A percentile compares a stretch with the other conserved stretches of the same genome.
Evolutionary conservation across 805 yeast genomes (phyloP).

Genomic region (Candida xyloterini): DNA sequence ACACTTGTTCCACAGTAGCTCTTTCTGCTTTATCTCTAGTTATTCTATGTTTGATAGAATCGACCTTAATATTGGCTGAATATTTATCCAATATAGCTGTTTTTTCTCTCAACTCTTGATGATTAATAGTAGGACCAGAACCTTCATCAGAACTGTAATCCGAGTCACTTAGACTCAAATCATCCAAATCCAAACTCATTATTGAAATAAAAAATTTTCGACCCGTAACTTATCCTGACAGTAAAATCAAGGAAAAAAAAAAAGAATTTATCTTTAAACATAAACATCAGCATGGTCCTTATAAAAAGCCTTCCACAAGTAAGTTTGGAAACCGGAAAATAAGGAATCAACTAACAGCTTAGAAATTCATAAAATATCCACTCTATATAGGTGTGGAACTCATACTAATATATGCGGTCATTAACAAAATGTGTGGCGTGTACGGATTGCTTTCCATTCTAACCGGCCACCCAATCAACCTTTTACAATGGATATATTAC

Average conservation of each 20-base stretch:
- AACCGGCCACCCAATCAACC: constrained; percentile 83
- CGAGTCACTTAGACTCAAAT: constrained; percentile 11
- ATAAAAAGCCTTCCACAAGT: constrained; percentile 22
- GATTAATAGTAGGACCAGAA: background rate
- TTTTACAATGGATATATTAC: constrained; percentile 81
- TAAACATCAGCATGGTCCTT: constrained; percentile 11
- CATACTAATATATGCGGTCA: constrained; percentile 66
- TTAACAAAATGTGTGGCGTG: constrained; percentile 86
- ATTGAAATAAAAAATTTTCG: constrained; percentile 1
- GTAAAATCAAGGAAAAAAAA: background rate
- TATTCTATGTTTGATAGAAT: constrained; percentile 54
- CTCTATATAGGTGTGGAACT: constrained; percentile 85
- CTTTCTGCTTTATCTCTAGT: constrained; percentile 85
- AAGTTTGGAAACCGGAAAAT: constrained; percentile 5
- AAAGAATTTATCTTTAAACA: background rate
- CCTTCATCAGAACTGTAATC: constrained; percentile 13
- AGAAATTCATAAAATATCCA: constrained; percentile 45
- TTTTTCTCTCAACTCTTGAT: constrained; percentile 34
- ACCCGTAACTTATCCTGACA: constrained; percentile 8
- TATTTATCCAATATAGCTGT: constrained; percentile 57
- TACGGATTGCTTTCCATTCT: constrained; percentile 83
- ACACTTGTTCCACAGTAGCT: constrained; percentile 94
- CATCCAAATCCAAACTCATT: constrained; percentile 5
- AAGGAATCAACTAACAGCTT: constrained; percentile 3
- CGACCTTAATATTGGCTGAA: constrained; percentile 62